Evolutionary conservation across 352 stramenopile genomes (phyloP).

Genomic region (Phytophthora europaea): DNA sequence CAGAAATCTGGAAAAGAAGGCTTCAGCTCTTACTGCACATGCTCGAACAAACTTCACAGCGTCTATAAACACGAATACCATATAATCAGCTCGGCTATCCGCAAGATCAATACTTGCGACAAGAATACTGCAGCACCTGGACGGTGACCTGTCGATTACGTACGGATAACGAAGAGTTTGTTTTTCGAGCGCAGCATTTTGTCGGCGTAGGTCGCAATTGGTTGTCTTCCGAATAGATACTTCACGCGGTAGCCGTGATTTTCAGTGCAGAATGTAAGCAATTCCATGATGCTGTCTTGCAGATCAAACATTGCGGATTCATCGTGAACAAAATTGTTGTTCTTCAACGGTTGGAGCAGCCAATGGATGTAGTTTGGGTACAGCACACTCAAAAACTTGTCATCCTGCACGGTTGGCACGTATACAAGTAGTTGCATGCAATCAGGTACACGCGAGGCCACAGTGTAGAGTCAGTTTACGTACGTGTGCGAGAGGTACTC

Average conservation of each 20-base stretch:
- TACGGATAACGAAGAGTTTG: slow-evolving; percentile 89
- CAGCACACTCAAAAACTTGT: slow-evolving; percentile 89
- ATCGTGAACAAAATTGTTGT: slow-evolving; percentile 48
- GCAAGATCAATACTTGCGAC: not conserved
- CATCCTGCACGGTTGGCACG: slow-evolving; percentile 52
- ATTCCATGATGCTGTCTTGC: slow-evolving; percentile 86
- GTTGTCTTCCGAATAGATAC: slow-evolving; percentile 86
- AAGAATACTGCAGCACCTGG: slow-evolving; percentile 33
- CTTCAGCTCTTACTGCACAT: slow-evolving; percentile 77
- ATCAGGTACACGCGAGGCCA: not conserved
- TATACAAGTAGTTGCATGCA: not conserved
- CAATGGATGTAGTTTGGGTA: slow-evolving; percentile 92
- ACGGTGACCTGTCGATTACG: slow-evolving; percentile 34
- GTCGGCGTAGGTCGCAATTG: slow-evolving; percentile 76
- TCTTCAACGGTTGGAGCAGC: slow-evolving; percentile 86
- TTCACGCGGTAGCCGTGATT: slow-evolving; percentile 89
- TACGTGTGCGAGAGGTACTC: slow-evolving; percentile 75
- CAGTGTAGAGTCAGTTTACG: not conserved
- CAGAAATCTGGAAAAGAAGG: slow-evolving; percentile 87
- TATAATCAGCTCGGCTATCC: slow-evolving; percentile 7
- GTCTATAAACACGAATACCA: slow-evolving; percentile 43
- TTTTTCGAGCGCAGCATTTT: slow-evolving; percentile 86
- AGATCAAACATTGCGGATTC: slow-evolving; percentile 73
- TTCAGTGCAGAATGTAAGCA: slow-evolving; percentile 89
- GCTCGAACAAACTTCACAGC: slow-evolving; percentile 83